Evolutionary conservation across 805 yeast species (phyloP).

Genomic region (Kodamaea nitidulidarum): DNA sequence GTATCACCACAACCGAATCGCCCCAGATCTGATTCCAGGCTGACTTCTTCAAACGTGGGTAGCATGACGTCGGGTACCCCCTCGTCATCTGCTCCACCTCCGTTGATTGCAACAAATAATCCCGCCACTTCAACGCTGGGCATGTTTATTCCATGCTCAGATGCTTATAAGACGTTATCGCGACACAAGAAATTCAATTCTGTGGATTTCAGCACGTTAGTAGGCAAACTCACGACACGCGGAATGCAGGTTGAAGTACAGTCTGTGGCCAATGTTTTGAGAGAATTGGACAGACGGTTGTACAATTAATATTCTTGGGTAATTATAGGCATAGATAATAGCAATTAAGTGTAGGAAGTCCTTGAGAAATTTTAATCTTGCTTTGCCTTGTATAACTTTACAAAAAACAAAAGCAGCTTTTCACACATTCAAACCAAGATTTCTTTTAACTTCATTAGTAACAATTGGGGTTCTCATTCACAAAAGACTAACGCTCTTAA

Average conservation of each 20-base stretch:
- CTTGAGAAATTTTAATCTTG: no score
- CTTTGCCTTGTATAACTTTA: no score
- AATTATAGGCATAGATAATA: not conserved
- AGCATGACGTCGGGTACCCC: slow-evolving; percentile 18
- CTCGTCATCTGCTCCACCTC: slow-evolving; percentile 14
- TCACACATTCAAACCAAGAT: no score
- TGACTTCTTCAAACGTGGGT: slow-evolving; percentile 15
- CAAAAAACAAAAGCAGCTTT: no score
- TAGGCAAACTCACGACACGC: slow-evolving; percentile 69
- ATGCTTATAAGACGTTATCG: slow-evolving; percentile 82
- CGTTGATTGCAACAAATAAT: slow-evolving; percentile 11
- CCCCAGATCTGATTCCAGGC: slow-evolving; percentile 14
- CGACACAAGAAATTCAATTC: slow-evolving; percentile 73
- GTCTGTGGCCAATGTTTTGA: slow-evolving; percentile 76
- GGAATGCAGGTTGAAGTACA: slow-evolving; percentile 93
- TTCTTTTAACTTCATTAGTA: no score
- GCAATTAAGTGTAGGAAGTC: not conserved
- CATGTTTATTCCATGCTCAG: slow-evolving; percentile 80
- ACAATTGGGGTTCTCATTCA: no score
- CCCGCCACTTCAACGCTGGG: slow-evolving; percentile 22
- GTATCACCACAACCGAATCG: slow-evolving; percentile 9
- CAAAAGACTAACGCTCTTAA: no score
- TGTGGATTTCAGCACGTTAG: slow-evolving; percentile 70
- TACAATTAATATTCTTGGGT: slow-evolving; percentile 4
- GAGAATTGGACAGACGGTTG: slow-evolving; percentile 69